These are phyloP conservation scores for Acarospora socialis DNA, from an alignment of 2,329 filamentous ascomycete species.

Conservation along the genomic window DNA sequence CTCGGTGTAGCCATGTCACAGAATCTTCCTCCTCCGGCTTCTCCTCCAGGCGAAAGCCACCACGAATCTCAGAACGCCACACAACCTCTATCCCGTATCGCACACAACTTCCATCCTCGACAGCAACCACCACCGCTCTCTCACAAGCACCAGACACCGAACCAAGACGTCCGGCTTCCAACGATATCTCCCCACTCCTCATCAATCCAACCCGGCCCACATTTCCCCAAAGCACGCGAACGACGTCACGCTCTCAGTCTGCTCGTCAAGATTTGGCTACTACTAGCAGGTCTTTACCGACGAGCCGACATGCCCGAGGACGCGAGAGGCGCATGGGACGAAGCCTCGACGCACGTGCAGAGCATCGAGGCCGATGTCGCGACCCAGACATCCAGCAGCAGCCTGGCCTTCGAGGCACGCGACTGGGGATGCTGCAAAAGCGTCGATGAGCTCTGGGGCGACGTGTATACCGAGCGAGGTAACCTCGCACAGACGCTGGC, in stretches of 20 bases:
- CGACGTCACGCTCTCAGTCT: conserved; percentile 42
- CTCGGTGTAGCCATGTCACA: no score
- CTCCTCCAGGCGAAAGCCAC: no score
- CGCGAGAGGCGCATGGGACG: conserved; percentile 60
- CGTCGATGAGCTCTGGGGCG: conserved; percentile 70
- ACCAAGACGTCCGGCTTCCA: conserved; percentile 31
- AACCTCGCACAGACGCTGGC: conserved; percentile 49
- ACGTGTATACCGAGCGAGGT: conserved; percentile 68
- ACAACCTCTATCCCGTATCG: conserved; percentile 24
- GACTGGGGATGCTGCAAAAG: conserved; percentile 72
- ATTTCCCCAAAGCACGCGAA: conserved; percentile 36
- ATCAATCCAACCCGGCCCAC: conserved; percentile 28
- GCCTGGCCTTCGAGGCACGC: conserved; percentile 45
- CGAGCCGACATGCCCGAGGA: conserved; percentile 69
- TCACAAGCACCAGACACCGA: conserved; percentile 27
- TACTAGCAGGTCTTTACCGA: conserved; percentile 78
- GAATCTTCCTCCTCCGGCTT: no score
- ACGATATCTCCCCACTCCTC: conserved; percentile 23
- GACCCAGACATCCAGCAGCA: conserved; percentile 46
- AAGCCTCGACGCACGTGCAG: conserved; percentile 65
- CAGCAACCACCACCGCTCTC: conserved; percentile 24
- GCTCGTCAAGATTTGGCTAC: conserved; percentile 73
- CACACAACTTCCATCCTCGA: conserved; percentile 26
- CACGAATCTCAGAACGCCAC: neutral
- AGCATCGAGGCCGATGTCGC: conserved; percentile 53